Base-by-base conservation (phyloP, 2,329 filamentous ascomycete species). In the Emergomyces pasteurianus region DNA sequence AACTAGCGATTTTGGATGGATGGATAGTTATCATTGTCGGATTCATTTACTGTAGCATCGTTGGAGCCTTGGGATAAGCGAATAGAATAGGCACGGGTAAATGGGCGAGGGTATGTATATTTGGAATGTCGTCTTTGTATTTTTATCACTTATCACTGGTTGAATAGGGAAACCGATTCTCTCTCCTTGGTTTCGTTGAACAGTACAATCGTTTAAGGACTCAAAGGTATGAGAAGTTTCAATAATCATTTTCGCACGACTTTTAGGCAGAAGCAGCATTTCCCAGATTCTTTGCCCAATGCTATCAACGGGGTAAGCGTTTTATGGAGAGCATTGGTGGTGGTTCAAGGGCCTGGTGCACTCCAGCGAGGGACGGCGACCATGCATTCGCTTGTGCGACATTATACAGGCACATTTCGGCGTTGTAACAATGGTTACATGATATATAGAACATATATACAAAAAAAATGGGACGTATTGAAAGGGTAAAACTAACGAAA, bases 381-480 rank as follows among this genome's bases (percentile, higher is more conserved):
- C 14, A 31, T 28, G 23, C 14, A 31, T 7, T 31, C 23, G 31
- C 28, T 9, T n/a, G n/a, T 38, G 16, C 3, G 18, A 34, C 36
- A 21, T 54, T 6, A 54, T 23, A 46, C 16, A 43, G 7, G n/a
- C 23, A 47, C 38, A 46, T 57, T 3, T 31, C 16, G 26, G 10
- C 12, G 4, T 38, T 43, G 31, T 43, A 38, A 8, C 26, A 57
- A 46, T 31, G 54, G 26, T 46, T 28, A 23, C 47, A 57, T 56
- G 28, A 54, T 58, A 60, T 52, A 34, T 46, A 61, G 34, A 31
- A 38, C 54, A 60, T 36, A 31, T 58, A 40, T 31, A 47, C 50
- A 57, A 52, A 31, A 60, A 63, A 59, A 59, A 47, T 38, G 47
- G 21, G 31, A 38, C 61, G 38, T 62, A 65, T 60, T 60, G 57